These are phyloP conservation scores for Hawksworthiomyces lignivorus DNA, from an alignment of 2,329 filamentous ascomycete genomes.

Conservation along the genomic window DNA sequence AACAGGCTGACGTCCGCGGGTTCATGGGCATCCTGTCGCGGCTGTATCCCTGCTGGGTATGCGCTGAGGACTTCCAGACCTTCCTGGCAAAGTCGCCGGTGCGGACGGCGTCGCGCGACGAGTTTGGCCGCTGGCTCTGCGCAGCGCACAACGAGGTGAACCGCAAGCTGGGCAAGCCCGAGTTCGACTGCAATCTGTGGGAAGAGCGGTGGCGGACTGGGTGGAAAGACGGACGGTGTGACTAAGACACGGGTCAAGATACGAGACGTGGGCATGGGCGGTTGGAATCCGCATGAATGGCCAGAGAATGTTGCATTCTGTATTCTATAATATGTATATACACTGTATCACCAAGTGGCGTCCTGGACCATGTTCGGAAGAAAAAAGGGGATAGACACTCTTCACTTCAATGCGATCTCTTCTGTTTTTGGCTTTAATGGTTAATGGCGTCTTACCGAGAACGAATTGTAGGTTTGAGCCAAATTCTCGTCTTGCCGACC, in stretches of 20 bases:
- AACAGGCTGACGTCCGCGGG: constrained; percentile 68
- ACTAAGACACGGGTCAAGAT: constrained; percentile 29
- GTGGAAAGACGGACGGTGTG: constrained; percentile 63
- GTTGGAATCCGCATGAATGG: too few species aligned
- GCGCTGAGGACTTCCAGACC: constrained; percentile 79
- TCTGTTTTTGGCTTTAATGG: too few species aligned
- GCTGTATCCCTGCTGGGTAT: constrained; percentile 92
- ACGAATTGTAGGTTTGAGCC: too few species aligned
- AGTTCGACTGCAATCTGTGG: constrained; percentile 86
- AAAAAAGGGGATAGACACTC: too few species aligned
- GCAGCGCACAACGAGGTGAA: constrained; percentile 85
- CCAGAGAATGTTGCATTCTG: too few species aligned
- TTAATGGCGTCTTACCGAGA: too few species aligned
- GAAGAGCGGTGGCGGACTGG: constrained; percentile 92
- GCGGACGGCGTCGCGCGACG: constrained; percentile 47
- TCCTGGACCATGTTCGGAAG: too few species aligned
- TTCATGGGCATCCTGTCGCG: constrained; percentile 79
- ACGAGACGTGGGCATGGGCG: too few species aligned
- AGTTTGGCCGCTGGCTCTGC: constrained; percentile 78
- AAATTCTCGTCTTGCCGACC: too few species aligned
- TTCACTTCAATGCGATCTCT: too few species aligned
- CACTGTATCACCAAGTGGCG: too few species aligned
- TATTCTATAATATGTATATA: too few species aligned
- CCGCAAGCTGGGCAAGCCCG: constrained; percentile 78
- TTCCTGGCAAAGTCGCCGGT: constrained; percentile 73